Base-by-base conservation (phyloP, 306 rosid species). In the Clitoria ternatea region DNA sequence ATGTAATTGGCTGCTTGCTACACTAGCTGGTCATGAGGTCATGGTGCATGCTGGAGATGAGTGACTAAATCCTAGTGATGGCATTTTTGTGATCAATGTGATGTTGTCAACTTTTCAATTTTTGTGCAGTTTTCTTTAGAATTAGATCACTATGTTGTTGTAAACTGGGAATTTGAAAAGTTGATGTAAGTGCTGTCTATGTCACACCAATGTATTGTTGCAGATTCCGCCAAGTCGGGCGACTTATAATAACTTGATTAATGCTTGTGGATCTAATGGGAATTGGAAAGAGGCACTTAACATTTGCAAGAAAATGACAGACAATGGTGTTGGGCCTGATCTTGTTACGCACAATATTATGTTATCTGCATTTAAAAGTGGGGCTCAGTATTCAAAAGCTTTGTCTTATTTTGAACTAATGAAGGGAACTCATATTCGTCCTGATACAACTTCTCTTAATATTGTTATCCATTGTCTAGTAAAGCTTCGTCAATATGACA, bases 291-390 rank as follows among this genome's bases (percentile, higher is more conserved):
- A 88, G 81, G 98, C 98, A 44, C 87, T 93, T 60, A 84, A 80
- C 27, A 64, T 88, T 77, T 90, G 94, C 96, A 90, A 88, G 90
- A 87, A 82, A 85, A 93, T 93, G 98, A 86, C 97, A 13, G 97
- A 90, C 73, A 90, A 90, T 70, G 98, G 98, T 77, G 86, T 93
- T 74, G 98, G 98, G 42, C 98, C 98, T 56, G 98, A 93, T 88
- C 96, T 93, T 72, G 94, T 93, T 70, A 93, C 98, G 69, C 98
- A 93, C 85, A 90, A 93, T 72, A 93, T 88, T 74, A 78, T 93
- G 61, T 82, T 93, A 33, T 88, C 98, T 57, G 93, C 97, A 53
- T 90, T 84, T 78, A 93, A 93, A 84, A 82, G 78, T 60, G 98
- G 98, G 72, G 81, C 81, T 82, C 94, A 93, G 65, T 93, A 87